phyloP scores from a whole-genome alignment of 306 rosid species.

The Gleditsia sinensis region DNA sequence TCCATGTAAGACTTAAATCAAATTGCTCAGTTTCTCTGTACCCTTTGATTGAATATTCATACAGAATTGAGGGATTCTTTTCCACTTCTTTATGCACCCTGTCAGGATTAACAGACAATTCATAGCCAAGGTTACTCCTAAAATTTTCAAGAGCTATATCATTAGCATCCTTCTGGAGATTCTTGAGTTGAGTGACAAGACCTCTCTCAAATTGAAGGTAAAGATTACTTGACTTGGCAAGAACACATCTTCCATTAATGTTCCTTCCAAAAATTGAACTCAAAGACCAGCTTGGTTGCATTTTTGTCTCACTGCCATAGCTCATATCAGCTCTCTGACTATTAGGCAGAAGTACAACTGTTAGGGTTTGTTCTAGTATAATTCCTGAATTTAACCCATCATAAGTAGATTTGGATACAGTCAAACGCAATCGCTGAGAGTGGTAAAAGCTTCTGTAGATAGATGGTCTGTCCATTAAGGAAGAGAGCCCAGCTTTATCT shows the following conservation, averaged over 20 bases:
- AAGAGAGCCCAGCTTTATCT: slow-evolving; percentile 86
- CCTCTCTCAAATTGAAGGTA: slow-evolving; percentile 72
- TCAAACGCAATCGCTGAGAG: slow-evolving; percentile 77
- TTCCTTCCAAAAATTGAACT: slow-evolving; percentile 84
- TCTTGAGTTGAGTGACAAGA: slow-evolving; percentile 60
- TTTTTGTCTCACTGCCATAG: slow-evolving; percentile 43
- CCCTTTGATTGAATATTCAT: slow-evolving; percentile 64
- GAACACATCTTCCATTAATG: slow-evolving; percentile 72
- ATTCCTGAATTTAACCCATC: slow-evolving; percentile 54
- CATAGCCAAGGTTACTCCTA: slow-evolving; percentile 58
- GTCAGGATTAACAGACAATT: slow-evolving; percentile 70
- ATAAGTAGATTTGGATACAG: slow-evolving; percentile 38
- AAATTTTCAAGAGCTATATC: slow-evolving; percentile 46
- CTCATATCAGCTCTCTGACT: slow-evolving; percentile 39
- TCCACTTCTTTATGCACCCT: slow-evolving; percentile 59
- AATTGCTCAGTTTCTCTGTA: slow-evolving; percentile 53
- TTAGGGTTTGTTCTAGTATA: slow-evolving; percentile 83
- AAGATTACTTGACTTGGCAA: slow-evolving; percentile 78
- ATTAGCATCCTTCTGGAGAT: slow-evolving; percentile 49
- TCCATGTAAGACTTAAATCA: slow-evolving; percentile 87
- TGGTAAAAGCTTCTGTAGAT: slow-evolving; percentile 92
- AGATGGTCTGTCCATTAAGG: slow-evolving; percentile 89
- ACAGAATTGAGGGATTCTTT: slow-evolving; percentile 54
- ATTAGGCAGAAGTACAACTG: slow-evolving; percentile 77
- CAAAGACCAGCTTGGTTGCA: slow-evolving; percentile 89